These are phyloP conservation scores for Backusella luteola DNA, from an alignment of 192 early-diverging fungal species.

Conservation along the genomic window DNA sequence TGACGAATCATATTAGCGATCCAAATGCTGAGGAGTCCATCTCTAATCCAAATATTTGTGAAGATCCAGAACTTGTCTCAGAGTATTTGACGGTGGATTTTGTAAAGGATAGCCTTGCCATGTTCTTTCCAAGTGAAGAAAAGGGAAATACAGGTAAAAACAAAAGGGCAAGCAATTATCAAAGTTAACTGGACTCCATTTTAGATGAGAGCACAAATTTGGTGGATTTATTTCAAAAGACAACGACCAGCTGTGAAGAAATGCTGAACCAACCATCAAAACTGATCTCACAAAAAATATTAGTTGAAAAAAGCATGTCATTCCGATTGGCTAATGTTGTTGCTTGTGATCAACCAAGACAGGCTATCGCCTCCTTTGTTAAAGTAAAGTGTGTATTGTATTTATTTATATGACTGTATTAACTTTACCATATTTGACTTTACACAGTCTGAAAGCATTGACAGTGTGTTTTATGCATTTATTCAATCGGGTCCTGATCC, in stretches of 20 bases:
- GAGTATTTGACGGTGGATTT: background rate
- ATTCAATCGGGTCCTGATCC: slow-evolving; percentile 4
- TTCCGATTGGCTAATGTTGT: slow-evolving; percentile 9
- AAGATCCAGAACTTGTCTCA: slow-evolving; percentile 2
- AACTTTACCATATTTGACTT: background rate
- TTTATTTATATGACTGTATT: background rate
- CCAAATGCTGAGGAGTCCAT: background rate
- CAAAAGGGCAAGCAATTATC: background rate
- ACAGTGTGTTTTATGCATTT: slow-evolving; percentile 11
- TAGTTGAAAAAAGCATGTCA: background rate
- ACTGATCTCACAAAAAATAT: background rate
- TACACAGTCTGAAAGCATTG: background rate
- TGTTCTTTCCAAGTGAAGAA: background rate
- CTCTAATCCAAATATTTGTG: background rate
- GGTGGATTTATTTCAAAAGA: background rate
- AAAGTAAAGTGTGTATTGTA: background rate
- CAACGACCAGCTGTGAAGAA: slow-evolving; percentile 1
- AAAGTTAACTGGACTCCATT: background rate
- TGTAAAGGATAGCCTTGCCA: background rate
- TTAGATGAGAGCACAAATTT: background rate
- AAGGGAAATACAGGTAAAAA: background rate
- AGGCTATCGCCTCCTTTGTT: background rate
- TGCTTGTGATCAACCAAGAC: slow-evolving; percentile 8
- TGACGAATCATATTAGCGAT: background rate
- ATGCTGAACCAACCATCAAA: slow-evolving; percentile 1